Base-by-base conservation (phyloP, 2,329 filamentous ascomycete species). In the Epichloe bromicola region DNA sequence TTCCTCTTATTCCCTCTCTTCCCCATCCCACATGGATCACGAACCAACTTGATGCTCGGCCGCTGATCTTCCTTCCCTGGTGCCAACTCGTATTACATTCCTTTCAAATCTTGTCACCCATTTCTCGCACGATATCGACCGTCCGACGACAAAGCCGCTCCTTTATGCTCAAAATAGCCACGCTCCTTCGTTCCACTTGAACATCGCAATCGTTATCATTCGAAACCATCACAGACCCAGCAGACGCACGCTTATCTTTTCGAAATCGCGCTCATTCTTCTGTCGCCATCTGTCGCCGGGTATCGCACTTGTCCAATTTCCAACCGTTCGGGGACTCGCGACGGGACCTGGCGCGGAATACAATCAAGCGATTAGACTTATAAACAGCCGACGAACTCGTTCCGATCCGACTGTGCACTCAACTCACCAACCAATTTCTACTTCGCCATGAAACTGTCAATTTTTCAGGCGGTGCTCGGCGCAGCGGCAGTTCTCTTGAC, bases 401-500 rank as follows among this genome's bases (percentile, higher is more conserved):
- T 33, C n/a, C n/a, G 7, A 23, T 15, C 48, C 41, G 15, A 44
- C 40, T 19, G 14, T 42, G 7, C 26, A 7, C 5, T 3, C 37
- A 34, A 14, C 26, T 19, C 41, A 39, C 17, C n/a, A 46, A 39
- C n/a, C 8, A 6, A 7, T 11, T 10, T 23, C 26, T 23, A 17
- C 33, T 26, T 46, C 49, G 65, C 61, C 56, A 82, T 82, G 79
- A 81, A 74, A 68, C 61, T 75, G 63, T 67, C 71, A 51, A 69
- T 71, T 53, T 56, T 78, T 54, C 70, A 75, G 56, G 67, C 72
- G 62, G 70, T 71, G 60, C 56, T 80, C 53, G 70, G 71, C 62
- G 70, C 73, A 59, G 75, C 71, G 53, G 61, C 74, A 43, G 61
- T 78, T 55, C 68, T 69, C 23, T 63, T 67, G 37, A 67, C 71